Conservation (phyloP, 164 flowering plant genomes). For the Chimonanthus praecox region DNA sequence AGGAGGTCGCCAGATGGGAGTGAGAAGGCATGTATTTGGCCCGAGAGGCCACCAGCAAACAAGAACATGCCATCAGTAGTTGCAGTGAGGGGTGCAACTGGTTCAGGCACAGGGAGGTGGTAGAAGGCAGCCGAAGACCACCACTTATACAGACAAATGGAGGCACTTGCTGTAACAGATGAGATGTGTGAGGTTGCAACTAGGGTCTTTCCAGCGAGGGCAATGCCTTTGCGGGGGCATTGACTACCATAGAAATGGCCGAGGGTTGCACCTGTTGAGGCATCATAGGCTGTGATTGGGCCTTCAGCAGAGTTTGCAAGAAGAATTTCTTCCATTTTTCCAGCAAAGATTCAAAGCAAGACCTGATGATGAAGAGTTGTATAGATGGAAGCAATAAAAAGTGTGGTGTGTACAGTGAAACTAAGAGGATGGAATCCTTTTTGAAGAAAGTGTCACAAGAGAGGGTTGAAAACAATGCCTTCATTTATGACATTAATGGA, state of each 20-base stretch:
- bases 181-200: constrained; percentile 44
- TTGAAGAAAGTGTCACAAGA: too few relatives aligned
- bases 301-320: constrained; percentile 26
- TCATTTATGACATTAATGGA: too few relatives aligned
- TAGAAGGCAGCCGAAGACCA: constrained; percentile 20
- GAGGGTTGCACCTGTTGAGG: constrained; percentile 10
- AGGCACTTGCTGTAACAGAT: constrained; percentile 10
- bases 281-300: constrained; percentile 20
- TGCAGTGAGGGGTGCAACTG: constrained; percentile 41
- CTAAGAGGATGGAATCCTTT: too few relatives aligned
- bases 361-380: too few relatives aligned
- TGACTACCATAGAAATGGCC: constrained; percentile 17
- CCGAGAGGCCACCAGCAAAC: constrained; percentile 52
- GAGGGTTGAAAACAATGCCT: too few relatives aligned
- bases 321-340: constrained; percentile 19
- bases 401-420: too few relatives aligned
- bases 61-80: constrained; percentile 35
- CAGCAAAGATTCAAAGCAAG: too few relatives aligned
- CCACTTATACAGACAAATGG: constrained; percentile 18
- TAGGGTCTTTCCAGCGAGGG: constrained; percentile 28
- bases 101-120: constrained; percentile 42
- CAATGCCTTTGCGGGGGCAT: constrained; percentile 28
- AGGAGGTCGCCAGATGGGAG: constrained; percentile 31
- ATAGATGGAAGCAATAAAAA: too few relatives aligned
- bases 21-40: constrained; percentile 26